phyloP scores from a whole-genome alignment of 108 stramenopile genomes.

The Cyclotella kingstonii region DNA sequence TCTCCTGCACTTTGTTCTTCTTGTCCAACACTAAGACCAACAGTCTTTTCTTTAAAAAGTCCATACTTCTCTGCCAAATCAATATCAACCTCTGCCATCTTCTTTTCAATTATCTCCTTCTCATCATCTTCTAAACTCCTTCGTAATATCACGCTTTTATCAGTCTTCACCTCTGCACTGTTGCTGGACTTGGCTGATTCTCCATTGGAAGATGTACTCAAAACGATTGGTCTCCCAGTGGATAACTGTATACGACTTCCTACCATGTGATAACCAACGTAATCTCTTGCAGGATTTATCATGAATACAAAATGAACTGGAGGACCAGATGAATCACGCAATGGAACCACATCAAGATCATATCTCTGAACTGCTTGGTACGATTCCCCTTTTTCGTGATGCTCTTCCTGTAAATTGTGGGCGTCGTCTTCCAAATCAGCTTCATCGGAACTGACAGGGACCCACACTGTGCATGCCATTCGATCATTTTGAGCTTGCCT shows the following conservation, averaged over 20 bases:
- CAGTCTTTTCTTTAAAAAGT: conserved; percentile 21
- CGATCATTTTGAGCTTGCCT: conserved; percentile 57
- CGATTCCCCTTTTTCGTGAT: conserved; percentile 3
- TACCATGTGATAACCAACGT: conserved; percentile 61
- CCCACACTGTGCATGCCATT: conserved; percentile 80
- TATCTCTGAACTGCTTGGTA: conserved; percentile 67
- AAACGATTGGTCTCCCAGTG: conserved; percentile 60
- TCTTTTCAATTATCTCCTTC: conserved; percentile 49
- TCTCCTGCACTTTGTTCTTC: not conserved
- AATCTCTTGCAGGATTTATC: conserved; percentile 43
- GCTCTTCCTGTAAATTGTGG: not conserved
- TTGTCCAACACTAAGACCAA: not conserved
- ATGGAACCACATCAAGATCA: conserved; percentile 78
- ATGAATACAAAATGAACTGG: conserved; percentile 69
- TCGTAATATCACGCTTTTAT: conserved; percentile 42
- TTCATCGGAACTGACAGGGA: conserved; percentile 29
- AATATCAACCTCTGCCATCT: conserved; percentile 67
- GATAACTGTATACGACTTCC: conserved; percentile 78
- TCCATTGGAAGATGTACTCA: too few species aligned
- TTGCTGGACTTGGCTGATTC: not conserved
- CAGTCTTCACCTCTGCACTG: conserved; percentile 6
- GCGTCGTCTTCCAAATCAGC: conserved; percentile 10
- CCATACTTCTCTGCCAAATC: conserved; percentile 70
- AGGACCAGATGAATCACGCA: conserved; percentile 75
- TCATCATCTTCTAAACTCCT: conserved; percentile 55